These are phyloP conservation scores for Wakefieldia striispora DNA, from an alignment of 768 basidiomycete species.

Conservation along the genomic window DNA sequence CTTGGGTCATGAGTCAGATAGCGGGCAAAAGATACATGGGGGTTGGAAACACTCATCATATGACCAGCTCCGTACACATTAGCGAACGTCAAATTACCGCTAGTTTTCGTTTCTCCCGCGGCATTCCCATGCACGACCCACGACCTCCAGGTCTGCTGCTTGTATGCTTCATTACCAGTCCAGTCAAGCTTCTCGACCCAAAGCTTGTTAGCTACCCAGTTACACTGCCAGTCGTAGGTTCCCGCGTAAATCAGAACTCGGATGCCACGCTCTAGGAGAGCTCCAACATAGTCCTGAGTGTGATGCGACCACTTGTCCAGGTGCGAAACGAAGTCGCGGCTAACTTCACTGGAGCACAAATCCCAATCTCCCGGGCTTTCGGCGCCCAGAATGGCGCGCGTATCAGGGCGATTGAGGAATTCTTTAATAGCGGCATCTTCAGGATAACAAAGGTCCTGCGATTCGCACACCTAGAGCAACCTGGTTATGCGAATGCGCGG, in stretches of 20 bases:
- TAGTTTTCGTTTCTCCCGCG: slow-evolving; percentile 56
- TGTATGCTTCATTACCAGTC: slow-evolving; percentile 53
- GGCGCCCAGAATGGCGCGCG: slow-evolving; percentile 47
- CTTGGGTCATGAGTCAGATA: slow-evolving; percentile 37
- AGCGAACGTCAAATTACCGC: slow-evolving; percentile 59
- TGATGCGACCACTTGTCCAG: slow-evolving; percentile 60
- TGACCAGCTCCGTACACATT: slow-evolving; percentile 72
- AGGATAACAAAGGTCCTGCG: slow-evolving; percentile 36
- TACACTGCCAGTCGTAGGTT: slow-evolving; percentile 55
- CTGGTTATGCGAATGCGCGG: background rate
- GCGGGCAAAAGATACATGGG: slow-evolving; percentile 9
- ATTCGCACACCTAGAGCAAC: slow-evolving; percentile 21
- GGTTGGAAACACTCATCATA: slow-evolving; percentile 46
- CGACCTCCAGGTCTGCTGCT: slow-evolving; percentile 39
- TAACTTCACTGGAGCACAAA: slow-evolving; percentile 53
- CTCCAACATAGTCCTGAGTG: slow-evolving; percentile 57
- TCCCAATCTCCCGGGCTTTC: slow-evolving; percentile 50
- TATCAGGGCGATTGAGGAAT: slow-evolving; percentile 47
- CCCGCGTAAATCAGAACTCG: slow-evolving; percentile 56
- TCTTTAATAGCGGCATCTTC: slow-evolving; percentile 39
- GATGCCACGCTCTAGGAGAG: slow-evolving; percentile 52
- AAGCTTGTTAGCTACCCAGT: slow-evolving; percentile 62
- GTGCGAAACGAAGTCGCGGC: slow-evolving; percentile 47
- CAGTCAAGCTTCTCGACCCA: slow-evolving; percentile 62
- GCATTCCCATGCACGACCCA: slow-evolving; percentile 55